Evolutionary conservation across 192 early-diverging fungal species (phyloP).

Genomic region (Powellomyces hirtus): DNA sequence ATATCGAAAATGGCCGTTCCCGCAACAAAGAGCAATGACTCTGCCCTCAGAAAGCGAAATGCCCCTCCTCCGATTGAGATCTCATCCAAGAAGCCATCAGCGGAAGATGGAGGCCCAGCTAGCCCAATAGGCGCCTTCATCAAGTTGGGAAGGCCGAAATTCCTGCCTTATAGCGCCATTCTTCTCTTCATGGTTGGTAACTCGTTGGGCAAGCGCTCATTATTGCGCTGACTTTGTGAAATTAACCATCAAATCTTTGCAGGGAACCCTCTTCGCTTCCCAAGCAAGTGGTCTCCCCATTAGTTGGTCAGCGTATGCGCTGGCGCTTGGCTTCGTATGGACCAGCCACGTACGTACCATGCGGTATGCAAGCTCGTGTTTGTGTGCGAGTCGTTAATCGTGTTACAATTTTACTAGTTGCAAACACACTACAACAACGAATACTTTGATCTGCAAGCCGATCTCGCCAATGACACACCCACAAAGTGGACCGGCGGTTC

Average conservation of each 20-base stretch:
- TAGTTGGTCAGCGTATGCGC: not conserved
- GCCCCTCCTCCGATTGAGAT: no score
- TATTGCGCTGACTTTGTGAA: not conserved
- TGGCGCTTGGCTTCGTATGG: constrained; percentile 7
- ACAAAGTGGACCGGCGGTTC: constrained; percentile 14
- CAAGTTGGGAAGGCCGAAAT: constrained; percentile 9
- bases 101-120: no score
- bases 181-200: not conserved
- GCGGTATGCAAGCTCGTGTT: no score
- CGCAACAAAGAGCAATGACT: no score
- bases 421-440: not conserved
- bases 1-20: no score
- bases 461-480: constrained; percentile 9
- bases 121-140: not conserved
- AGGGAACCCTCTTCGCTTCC: constrained; percentile 1
- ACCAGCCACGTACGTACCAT: not conserved
- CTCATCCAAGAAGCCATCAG: no score
- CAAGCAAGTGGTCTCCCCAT: not conserved
- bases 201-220: not conserved
- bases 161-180: constrained; percentile 11
- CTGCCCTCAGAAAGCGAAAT: no score
- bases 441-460: constrained; percentile 9
- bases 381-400: no score
- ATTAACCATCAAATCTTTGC: not conserved
- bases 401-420: no score